A percentile compares a stretch with the other conserved stretches of the same genome.
Conservation (phyloP, 345 rosid species). For the sweet orange (Citrus sinensis) region DNA sequence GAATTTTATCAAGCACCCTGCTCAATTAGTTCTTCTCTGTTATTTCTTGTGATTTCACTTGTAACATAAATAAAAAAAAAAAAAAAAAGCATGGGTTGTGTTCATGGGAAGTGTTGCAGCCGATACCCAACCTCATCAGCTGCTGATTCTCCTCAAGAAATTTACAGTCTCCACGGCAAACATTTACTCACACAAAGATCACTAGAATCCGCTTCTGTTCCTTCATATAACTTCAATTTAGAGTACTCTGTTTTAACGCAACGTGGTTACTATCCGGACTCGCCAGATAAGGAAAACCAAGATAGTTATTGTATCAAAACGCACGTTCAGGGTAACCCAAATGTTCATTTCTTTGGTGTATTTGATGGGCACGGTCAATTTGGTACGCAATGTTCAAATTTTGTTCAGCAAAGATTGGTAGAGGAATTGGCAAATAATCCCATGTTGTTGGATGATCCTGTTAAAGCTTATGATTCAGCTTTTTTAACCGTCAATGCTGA, state of each 20-base stretch:
- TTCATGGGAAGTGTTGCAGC: slow-evolving; percentile 75
- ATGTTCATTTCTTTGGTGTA: slow-evolving; percentile 89
- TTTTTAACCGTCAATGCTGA: slow-evolving; percentile 58
- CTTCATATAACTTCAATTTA: slow-evolving; percentile 59
- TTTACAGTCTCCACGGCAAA: slow-evolving; percentile 25
- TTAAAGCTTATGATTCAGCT: slow-evolving; percentile 65
- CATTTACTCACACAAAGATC: slow-evolving; percentile 54
- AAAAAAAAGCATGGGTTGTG: slow-evolving; percentile 68
- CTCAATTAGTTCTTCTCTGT: not conserved
- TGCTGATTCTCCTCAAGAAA: slow-evolving; percentile 39
- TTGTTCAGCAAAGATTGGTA: slow-evolving; percentile 68
- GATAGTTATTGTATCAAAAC: slow-evolving; percentile 78
- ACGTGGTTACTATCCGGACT: slow-evolving; percentile 80
- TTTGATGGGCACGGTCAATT: slow-evolving; percentile 87
- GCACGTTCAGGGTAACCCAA: slow-evolving; percentile 76
- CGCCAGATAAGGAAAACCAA: slow-evolving; percentile 79
- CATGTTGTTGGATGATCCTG: slow-evolving; percentile 62
- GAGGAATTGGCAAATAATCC: slow-evolving; percentile 64
- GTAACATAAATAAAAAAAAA: not conserved
- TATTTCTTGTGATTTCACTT: slow-evolving; percentile 7
- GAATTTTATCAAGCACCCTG: slow-evolving; percentile 27
- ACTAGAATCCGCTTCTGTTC: slow-evolving; percentile 56
- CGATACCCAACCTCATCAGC: slow-evolving; percentile 60
- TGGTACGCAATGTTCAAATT: slow-evolving; percentile 77
- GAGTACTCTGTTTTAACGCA: slow-evolving; percentile 76